Percentiles rank a stretch among this genome's conserved stretches.
Evolutionary conservation across 495 filamentous ascomycete genomes (phyloP).

Genomic region (Podospora pseudocomata): DNA sequence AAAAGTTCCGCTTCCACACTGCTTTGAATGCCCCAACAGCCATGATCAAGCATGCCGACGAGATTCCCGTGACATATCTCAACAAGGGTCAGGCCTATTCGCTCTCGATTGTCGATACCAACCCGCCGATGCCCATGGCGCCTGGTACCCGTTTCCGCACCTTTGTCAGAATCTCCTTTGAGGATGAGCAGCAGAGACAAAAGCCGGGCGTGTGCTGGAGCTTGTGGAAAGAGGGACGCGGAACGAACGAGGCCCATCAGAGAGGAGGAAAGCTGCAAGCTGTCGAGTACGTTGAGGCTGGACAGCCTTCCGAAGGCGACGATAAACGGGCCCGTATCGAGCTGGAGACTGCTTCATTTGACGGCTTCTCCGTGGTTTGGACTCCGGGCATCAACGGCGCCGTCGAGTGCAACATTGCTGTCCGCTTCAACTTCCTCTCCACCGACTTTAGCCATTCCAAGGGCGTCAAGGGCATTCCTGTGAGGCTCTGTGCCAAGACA

Average conservation of each 20-base stretch:
- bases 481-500: conserved; percentile 88
- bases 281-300: conserved; percentile 85
- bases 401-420: conserved; percentile 73
- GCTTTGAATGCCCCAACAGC: conserved; percentile 91
- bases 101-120: conserved; percentile 71
- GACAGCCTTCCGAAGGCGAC: conserved; percentile 64
- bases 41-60: conserved; percentile 84
- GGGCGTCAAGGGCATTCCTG: conserved; percentile 93
- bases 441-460: conserved; percentile 99
- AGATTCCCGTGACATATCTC: conserved; percentile 92
- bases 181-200: conserved; percentile 83
- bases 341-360: conserved; percentile 78
- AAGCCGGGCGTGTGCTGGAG: conserved; percentile 86
- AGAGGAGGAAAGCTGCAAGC: conserved; percentile 82
- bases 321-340: conserved; percentile 69
- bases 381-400: conserved; percentile 58
- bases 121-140: conserved; percentile 35
- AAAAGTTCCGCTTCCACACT: conserved; percentile 85
- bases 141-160: conserved; percentile 70
- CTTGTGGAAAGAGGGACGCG: conserved; percentile 91
- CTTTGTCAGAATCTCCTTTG: conserved; percentile 86
- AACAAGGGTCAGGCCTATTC: conserved; percentile 96
- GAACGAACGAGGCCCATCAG: conserved; percentile 84
- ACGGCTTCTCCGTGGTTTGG: conserved; percentile 91
- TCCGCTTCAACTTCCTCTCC: conserved; percentile 96